Conservation (phyloP, 2,329 filamentous ascomycete species). For the Sordariomycetes sp. region DNA sequence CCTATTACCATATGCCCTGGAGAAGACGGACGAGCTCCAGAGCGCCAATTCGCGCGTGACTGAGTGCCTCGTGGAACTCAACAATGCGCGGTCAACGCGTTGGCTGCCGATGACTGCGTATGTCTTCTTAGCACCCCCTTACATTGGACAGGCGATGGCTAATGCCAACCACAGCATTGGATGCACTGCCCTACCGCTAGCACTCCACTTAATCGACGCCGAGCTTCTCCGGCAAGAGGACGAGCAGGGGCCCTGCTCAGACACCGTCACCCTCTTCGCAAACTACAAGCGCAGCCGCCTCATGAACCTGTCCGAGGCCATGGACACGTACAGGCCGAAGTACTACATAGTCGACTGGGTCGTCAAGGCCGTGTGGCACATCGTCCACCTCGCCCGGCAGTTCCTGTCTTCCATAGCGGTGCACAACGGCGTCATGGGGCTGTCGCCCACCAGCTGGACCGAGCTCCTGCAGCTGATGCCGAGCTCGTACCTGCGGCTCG, state of each 20-base stretch:
- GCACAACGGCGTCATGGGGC: conserved; percentile 5
- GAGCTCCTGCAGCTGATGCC: conserved; percentile 26
- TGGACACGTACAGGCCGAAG: conserved; percentile 29
- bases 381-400: conserved; percentile 23
- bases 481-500: conserved; percentile 24
- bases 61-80: conserved; percentile 30
- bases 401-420: conserved; percentile 13
- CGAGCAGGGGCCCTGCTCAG: neutral
- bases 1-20: conserved; percentile 22
- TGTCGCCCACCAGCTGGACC: conserved; percentile 23
- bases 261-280: neutral
- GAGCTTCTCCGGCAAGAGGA: conserved; percentile 11
- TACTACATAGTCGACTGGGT: conserved; percentile 32
- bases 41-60: conserved; percentile 29
- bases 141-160: too few species aligned
- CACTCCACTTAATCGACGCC: conserved; percentile 19
- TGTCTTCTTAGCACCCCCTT: conserved; percentile 10
- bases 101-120: conserved; percentile 34
- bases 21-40: conserved; percentile 27
- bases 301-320: conserved; percentile 28
- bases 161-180: conserved; percentile 10
- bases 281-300: conserved; percentile 10
- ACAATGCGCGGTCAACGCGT: conserved; percentile 26
- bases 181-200: conserved; percentile 18
- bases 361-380: conserved; percentile 26